Base-by-base conservation (phyloP, 2,329 filamentous ascomycete species). In the Sporothrix brasiliensis region DNA sequence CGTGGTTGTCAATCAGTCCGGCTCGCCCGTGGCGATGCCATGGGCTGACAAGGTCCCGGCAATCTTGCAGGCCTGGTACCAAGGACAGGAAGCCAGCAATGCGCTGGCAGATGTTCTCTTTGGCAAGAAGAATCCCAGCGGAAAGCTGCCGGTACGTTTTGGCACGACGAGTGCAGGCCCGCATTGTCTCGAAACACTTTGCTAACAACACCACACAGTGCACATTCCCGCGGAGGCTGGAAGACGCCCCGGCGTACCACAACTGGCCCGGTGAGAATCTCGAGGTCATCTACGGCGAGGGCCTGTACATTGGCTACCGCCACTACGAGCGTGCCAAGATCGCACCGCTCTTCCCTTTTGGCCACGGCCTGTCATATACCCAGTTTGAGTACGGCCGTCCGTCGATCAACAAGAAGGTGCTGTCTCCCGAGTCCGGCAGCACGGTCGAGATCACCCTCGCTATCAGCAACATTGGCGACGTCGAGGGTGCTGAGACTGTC, bases 301-400 rank as follows among this genome's bases (percentile, higher is more conserved):
- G 89, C 16, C 79, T 93, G 14, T 91, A 88, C 79, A 86, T 93
- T 69, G 91, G 91, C 2, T 93, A 93, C 79, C 81, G 87, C 21
- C 89, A 91, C 79, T 92, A 91, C 78, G 90, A 93, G 75, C 86
- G 86, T 24, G 80, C 83, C 14, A 82, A 82, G 34, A 84, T 89
- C 66, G 79, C 83, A 5, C 88, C 89, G 0, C 82, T 91, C 0
- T 93, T 92, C 79, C 84, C 89, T 39, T 93, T 93, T 74, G 91
- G 91, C 13, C 89, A 92, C 77, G 91, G 91, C 1, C 83, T 93
- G 9, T 91, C 89, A 0, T 93, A 93, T 78, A 92, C 90, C 0
- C 85, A 81, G 0, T 93, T 93, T 77, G 83, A 85, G 61, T 90
- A 91, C 75, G 87, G 87, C 16, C 80, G 83, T 13, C 69, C 69